Base-by-base conservation (phyloP, 2,329 filamentous ascomycete species). In the Nemania sp. region DNA sequence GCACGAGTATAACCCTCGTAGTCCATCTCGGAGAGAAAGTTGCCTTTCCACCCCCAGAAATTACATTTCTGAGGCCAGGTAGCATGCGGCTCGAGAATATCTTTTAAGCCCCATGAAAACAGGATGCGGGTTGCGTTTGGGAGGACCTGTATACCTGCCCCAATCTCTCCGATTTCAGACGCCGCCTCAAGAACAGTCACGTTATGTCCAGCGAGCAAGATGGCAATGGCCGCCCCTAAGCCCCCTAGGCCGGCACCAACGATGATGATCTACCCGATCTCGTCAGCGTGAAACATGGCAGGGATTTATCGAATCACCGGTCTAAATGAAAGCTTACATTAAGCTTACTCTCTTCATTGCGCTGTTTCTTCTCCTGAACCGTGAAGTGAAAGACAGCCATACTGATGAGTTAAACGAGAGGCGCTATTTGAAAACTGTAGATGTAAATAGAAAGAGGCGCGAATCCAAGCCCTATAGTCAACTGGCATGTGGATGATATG, bases 241-340 rank as follows among this genome's bases (percentile, higher is more conserved):
- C 87, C 87, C 26, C 85, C 85, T 22, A 88, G 79, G 5, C 87
- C 87, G 10, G 85, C 87, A n/a, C 87, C 87, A 22, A 87, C 82
- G 27, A 88, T 78, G 24, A 87, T 80, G 27, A 87, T 77, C 79
- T 84, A 64, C 5, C 15, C 10, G 15, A n/a, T 53, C 13, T 13
- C 4, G 18, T 65, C n/a, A 65, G 29, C 1, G 22, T 15, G 7
- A 20, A 4, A 54, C 8, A 2, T 27, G 6, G 20, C 5, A n/a
- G 3, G 24, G 7, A 4, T n/a, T 5, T n/a, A 15, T 5, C 2
- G 2, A 24, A 26, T 24, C 1, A 5, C 1, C 20, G 10, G 22
- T 38, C 20, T 2, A 35, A n/a, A 32, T 2, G 10, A 22, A 5
- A 5, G 27, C 66, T 59, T 49, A 68, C 66, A 54, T 62, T 20